Percentiles rank a stretch among this genome's conserved stretches.
phyloP scores from a whole-genome alignment of 805 yeast species.

The Saccharomycopsis microspora region DNA sequence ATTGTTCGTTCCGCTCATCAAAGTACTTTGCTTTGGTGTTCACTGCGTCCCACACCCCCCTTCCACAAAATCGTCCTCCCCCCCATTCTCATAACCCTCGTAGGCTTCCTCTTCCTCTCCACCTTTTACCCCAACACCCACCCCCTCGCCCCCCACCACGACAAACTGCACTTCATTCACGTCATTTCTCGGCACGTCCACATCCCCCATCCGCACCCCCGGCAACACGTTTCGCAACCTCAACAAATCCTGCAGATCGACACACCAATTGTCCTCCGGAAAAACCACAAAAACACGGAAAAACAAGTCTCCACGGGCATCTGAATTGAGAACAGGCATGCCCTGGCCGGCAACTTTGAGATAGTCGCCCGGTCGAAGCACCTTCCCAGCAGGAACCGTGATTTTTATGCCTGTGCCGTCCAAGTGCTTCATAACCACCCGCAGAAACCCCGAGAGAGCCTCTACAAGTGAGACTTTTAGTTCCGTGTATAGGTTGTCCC shows the following conservation, averaged over 20 bases:
- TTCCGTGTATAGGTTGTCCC: constrained; percentile 52
- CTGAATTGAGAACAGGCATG: constrained; percentile 51
- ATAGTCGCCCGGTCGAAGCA: constrained; percentile 64
- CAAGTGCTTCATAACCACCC: constrained; percentile 54
- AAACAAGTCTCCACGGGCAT: constrained; percentile 54
- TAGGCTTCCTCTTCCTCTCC: constrained; percentile 18
- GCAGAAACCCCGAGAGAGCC: constrained; percentile 71
- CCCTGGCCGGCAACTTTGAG: constrained; percentile 64
- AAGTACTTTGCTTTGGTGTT: constrained; percentile 1
- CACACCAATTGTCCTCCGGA: constrained; percentile 78
- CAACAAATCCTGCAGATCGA: constrained; percentile 54
- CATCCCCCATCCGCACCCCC: constrained; percentile 12
- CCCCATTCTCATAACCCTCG: constrained; percentile 17
- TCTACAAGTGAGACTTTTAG: constrained; percentile 61
- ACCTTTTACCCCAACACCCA: constrained; percentile 1
- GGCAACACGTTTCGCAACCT: constrained; percentile 49
- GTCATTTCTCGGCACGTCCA: constrained; percentile 21
- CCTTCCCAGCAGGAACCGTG: constrained; percentile 66
- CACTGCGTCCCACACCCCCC: no score
- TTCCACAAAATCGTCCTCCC: constrained; percentile 2
- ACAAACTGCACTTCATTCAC: constrained; percentile 22
- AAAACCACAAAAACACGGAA: constrained; percentile 64
- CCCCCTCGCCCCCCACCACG: constrained; percentile 14
- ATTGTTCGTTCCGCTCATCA: constrained; percentile 1
- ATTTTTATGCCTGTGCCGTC: constrained; percentile 69